These are phyloP conservation scores for Pluteus cervinus DNA, from an alignment of 768 basidiomycete genomes.

Conservation along the genomic window DNA sequence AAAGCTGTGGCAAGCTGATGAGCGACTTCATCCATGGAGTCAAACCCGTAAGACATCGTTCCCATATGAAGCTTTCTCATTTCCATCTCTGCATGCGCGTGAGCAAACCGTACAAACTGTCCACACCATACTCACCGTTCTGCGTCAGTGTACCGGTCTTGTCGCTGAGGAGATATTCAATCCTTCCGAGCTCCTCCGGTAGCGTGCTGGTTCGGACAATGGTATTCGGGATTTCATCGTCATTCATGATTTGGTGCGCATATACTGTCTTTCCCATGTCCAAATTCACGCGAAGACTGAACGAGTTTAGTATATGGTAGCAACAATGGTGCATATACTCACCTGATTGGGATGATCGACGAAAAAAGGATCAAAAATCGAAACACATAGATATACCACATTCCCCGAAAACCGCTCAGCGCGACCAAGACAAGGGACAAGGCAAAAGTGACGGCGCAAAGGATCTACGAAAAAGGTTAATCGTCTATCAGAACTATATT, in stretches of 20 bases:
- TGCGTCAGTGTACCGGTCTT: slow-evolving; percentile 98
- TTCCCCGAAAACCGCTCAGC: slow-evolving; percentile 90
- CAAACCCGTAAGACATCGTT: slow-evolving; percentile 93
- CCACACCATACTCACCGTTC: slow-evolving; percentile 60
- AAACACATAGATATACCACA: slow-evolving; percentile 95
- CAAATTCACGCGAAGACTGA: slow-evolving; percentile 93
- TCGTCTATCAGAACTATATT: not conserved
- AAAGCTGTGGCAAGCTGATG: slow-evolving; percentile 88
- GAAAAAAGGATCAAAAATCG: slow-evolving; percentile 97
- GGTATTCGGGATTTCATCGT: slow-evolving; percentile 87
- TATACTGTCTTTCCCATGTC: slow-evolving; percentile 99
- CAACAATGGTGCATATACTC: slow-evolving; percentile 16
- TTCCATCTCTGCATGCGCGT: slow-evolving; percentile 78
- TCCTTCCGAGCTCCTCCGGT: slow-evolving; percentile 92
- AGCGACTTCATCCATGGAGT: slow-evolving; percentile 98
- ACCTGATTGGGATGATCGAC: slow-evolving; percentile 99
- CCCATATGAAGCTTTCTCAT: slow-evolving; percentile 99
- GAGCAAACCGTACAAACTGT: not conserved
- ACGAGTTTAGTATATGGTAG: not conserved
- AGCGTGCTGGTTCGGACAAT: slow-evolving; percentile 97
- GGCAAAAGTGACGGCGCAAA: slow-evolving; percentile 90
- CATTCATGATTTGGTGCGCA: slow-evolving; percentile 91
- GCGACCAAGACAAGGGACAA: slow-evolving; percentile 91
- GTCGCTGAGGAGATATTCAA: slow-evolving; percentile 94
- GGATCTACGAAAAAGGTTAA: slow-evolving; percentile 49